Percentiles rank a stretch among this genome's conserved stretches.
Evolutionary conservation across 805 yeast genomes (phyloP).

Genomic region (Candida andamanensis): DNA sequence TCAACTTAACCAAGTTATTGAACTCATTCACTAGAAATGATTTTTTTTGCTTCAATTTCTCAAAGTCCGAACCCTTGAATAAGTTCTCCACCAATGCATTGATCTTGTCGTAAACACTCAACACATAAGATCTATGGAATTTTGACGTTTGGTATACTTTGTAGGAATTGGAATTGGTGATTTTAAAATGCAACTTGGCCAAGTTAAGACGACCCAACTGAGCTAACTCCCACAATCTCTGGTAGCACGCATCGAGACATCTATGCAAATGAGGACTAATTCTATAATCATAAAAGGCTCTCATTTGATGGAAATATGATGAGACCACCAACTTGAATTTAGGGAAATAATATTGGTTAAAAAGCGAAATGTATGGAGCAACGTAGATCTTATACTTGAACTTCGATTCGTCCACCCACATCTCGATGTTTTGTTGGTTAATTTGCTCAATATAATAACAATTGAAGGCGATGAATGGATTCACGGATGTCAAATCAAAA

Average conservation of each 20-base stretch:
- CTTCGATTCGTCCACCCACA: constrained; percentile 6
- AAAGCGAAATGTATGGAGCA: constrained; percentile 5
- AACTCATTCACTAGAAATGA: constrained; percentile 23
- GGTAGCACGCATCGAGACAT: no score
- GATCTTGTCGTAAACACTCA: neutral
- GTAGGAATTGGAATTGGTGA: constrained; percentile 4
- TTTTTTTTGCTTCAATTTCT: constrained; percentile 18
- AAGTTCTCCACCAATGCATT: neutral
- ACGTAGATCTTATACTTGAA: constrained; percentile 11
- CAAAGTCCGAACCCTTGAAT: constrained; percentile 8
- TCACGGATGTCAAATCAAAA: constrained; percentile 3
- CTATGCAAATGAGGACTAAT: constrained; percentile 2
- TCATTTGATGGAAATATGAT: neutral
- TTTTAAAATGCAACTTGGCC: neutral
- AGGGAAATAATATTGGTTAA: constrained; percentile 8
- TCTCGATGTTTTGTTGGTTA: constrained; percentile 10
- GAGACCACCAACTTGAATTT: constrained; percentile 6
- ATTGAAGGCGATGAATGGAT: constrained; percentile 4
- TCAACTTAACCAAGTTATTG: constrained; percentile 16
- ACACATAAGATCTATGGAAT: neutral
- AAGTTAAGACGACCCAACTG: constrained; percentile 1
- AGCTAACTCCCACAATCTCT: constrained; percentile 1
- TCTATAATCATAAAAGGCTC: neutral
- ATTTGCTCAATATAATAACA: constrained; percentile 9
- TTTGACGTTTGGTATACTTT: constrained; percentile 3